Conservation (phyloP, 2,329 filamentous ascomycete genomes). For the Falciphora oryzae region DNA sequence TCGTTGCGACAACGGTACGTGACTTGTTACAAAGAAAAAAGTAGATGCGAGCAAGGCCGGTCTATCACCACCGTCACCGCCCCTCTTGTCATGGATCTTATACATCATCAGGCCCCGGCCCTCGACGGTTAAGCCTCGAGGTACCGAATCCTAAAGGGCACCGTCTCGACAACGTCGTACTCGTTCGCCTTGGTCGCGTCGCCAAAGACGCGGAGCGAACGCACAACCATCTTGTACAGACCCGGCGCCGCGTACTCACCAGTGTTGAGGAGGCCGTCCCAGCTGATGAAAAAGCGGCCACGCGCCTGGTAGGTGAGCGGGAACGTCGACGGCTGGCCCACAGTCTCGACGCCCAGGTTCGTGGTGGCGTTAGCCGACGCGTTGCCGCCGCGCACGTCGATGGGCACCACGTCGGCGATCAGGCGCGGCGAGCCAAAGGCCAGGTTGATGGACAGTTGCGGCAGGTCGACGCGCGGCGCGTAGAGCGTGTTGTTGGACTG, state of each 20-base stretch:
- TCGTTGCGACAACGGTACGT: too few relatives aligned
- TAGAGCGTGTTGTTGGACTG: conserved; percentile 24
- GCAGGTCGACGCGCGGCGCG: conserved; percentile 25
- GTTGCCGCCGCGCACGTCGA: conserved; percentile 24
- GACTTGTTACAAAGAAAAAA: too few relatives aligned
- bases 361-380: conserved; percentile 20
- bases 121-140: conserved; percentile 1
- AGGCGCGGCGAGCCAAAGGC: conserved; percentile 40
- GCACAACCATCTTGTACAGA: conserved; percentile 42
- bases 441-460: conserved; percentile 34
- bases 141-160: conserved; percentile 41
- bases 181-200: conserved; percentile 36
- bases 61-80: not conserved
- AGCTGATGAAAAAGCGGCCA: conserved; percentile 22
- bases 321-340: conserved; percentile 38
- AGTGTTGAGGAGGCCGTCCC: conserved; percentile 41
- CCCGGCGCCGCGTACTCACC: conserved; percentile 43
- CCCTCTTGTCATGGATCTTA: not conserved
- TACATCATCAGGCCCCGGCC: too few relatives aligned
- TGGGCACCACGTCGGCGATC: conserved; percentile 38
- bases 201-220: conserved; percentile 46
- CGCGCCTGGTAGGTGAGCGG: conserved; percentile 32
- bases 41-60: too few relatives aligned
- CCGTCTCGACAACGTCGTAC: conserved; percentile 39
- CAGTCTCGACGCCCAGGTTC: conserved; percentile 31